Percentiles rank a stretch among this genome's conserved stretches.
Conservation (phyloP, 768 basidiomycete species). For the Psilocybe azurescens region DNA sequence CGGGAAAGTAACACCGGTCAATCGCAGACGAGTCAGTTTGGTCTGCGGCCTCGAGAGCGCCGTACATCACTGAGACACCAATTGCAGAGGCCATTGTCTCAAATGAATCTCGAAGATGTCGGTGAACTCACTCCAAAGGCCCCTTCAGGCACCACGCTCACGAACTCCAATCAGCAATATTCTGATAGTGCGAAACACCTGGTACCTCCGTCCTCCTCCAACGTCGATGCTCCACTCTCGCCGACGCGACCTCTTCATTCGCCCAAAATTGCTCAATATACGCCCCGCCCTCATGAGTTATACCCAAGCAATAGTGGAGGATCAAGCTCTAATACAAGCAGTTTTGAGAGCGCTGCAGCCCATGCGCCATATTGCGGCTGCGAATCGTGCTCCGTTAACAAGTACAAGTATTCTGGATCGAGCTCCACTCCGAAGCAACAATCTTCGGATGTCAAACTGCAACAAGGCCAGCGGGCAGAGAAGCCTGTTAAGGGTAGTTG, state of each 20-base stretch:
- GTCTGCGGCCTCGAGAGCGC: constrained; percentile 37
- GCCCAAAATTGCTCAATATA: constrained; percentile 20
- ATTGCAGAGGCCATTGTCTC: constrained; percentile 32
- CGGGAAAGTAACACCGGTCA: constrained; percentile 23
- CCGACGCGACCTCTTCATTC: constrained; percentile 21
- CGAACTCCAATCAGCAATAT: constrained; percentile 26
- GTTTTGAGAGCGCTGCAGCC: constrained; percentile 24
- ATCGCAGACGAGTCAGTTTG: constrained; percentile 24
- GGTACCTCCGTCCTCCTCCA: constrained; percentile 35
- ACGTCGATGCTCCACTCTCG: constrained; percentile 12
- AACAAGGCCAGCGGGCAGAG: constrained; percentile 2
- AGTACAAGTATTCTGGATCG: constrained; percentile 49
- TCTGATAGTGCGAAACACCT: constrained; percentile 51
- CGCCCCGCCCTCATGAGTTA: constrained; percentile 27
- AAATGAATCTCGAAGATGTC: constrained; percentile 27
- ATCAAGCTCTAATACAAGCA: constrained; percentile 20
- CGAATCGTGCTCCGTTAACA: constrained; percentile 61
- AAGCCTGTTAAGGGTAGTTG: constrained; percentile 66
- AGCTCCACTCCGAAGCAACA: constrained; percentile 31
- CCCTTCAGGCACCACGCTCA: constrained; percentile 2
- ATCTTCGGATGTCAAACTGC: constrained; percentile 12
- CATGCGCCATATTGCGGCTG: constrained; percentile 75
- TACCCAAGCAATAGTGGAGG: constrained; percentile 18
- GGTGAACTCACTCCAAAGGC: constrained; percentile 9
- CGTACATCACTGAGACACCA: constrained; percentile 40